Evolutionary conservation across 495 filamentous ascomycete species (phyloP).

Genomic region (Letharia lupina): DNA sequence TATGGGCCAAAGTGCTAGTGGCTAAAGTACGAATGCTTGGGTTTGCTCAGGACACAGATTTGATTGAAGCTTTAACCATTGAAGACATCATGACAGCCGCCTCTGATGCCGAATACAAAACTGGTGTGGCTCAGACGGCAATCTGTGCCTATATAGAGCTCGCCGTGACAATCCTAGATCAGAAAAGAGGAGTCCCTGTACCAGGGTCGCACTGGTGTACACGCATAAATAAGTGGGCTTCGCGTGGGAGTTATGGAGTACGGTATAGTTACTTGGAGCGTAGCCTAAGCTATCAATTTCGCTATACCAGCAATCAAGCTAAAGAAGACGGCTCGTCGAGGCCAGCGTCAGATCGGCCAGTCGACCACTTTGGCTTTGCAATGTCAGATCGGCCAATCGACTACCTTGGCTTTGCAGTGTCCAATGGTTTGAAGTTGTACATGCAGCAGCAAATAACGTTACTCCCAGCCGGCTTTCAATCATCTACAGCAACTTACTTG

Average conservation of each 20-base stretch:
- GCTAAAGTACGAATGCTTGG: not conserved
- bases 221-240: not conserved
- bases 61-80: not conserved
- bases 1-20: not conserved
- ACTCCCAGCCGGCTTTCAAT: not conserved
- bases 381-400: not conserved
- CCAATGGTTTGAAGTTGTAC: not conserved
- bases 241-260: too few relatives aligned
- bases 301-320: too few relatives aligned
- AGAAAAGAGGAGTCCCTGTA: not conserved
- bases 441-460: not conserved
- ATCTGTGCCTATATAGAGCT: constrained; percentile 1
- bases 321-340: too few relatives aligned
- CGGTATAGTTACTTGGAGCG: too few relatives aligned
- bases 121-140: not conserved
- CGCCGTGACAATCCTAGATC: not conserved
- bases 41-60: too few relatives aligned
- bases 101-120: not conserved
- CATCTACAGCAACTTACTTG: not conserved
- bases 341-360: not conserved
- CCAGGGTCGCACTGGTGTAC: not conserved
- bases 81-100: not conserved
- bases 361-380: not conserved
- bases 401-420: not conserved
- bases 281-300: too few relatives aligned